These are phyloP conservation scores for Sporisorium reilianum DNA, from an alignment of 1,284 basidiomycete species.

Conservation along the genomic window DNA sequence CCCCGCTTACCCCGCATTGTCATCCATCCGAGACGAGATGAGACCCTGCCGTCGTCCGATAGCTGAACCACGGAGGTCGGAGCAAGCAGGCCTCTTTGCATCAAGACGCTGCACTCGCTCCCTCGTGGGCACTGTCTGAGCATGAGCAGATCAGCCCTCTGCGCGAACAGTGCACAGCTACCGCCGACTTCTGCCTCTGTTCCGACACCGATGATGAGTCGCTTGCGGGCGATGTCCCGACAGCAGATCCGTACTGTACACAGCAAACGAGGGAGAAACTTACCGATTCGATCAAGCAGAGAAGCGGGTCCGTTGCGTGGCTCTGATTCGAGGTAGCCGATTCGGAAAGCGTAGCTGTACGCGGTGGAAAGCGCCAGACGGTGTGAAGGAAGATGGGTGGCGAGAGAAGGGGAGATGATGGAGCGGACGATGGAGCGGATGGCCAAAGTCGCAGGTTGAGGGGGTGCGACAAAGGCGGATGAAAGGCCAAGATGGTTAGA, in stretches of 20 bases:
- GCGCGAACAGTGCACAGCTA: no score
- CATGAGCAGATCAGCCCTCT: no score
- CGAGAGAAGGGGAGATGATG: slow-evolving; percentile 8
- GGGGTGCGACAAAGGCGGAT: neutral
- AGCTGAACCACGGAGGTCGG: neutral
- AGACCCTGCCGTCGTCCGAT: neutral
- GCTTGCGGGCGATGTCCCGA: neutral
- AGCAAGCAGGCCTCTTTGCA: neutral
- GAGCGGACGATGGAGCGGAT: slow-evolving; percentile 3
- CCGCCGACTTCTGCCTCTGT: no score
- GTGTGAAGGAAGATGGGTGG: neutral
- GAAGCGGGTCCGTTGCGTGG: neutral
- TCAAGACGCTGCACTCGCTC: neutral
- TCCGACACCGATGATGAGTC: neutral
- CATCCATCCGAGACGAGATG: neutral
- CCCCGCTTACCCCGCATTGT: slow-evolving; percentile 22
- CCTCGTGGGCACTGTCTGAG: no score
- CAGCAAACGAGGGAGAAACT: no score
- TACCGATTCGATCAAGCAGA: neutral
- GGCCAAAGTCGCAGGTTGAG: no score
- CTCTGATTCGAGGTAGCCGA: neutral
- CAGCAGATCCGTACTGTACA: neutral
- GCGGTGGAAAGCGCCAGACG: neutral
- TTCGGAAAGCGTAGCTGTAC: no score
- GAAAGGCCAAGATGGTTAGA: neutral